A percentile compares a stretch with the other conserved stretches of the same genome.
Conservation (phyloP, 2,329 filamentous ascomycete genomes). For the Paradendryphiella salina region DNA sequence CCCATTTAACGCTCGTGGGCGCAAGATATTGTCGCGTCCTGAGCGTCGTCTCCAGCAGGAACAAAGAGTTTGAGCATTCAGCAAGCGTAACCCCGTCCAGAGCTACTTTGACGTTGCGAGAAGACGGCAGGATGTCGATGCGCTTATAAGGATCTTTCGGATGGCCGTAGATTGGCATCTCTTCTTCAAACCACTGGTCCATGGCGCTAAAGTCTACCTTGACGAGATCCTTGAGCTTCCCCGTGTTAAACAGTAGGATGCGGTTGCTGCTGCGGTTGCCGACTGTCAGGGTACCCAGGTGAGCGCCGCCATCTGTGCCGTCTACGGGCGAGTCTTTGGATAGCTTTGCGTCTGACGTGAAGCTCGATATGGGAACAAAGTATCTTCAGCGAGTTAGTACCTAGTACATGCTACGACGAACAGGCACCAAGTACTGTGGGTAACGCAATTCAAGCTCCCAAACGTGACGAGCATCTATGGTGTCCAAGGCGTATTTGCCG, state of each 20-base stretch:
- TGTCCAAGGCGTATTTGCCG: conserved; percentile 42
- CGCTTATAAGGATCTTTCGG: conserved; percentile 70
- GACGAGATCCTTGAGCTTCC: conserved; percentile 29
- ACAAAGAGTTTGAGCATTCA: conserved; percentile 50
- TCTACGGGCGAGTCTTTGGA: conserved; percentile 16
- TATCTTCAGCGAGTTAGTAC: conserved; percentile 22
- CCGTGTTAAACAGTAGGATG: conserved; percentile 35
- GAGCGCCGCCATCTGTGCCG: conserved; percentile 24
- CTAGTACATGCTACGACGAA: not conserved
- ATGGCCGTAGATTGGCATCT: conserved; percentile 62
- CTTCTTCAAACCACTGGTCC: conserved; percentile 62
- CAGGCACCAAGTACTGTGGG: conserved; percentile 31
- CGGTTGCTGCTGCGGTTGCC: conserved; percentile 25
- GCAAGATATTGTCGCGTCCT: conserved; percentile 64
- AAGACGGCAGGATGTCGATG: conserved; percentile 62
- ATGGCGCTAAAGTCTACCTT: conserved; percentile 39
- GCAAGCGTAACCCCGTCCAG: conserved; percentile 54
- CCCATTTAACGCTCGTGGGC: conserved; percentile 54
- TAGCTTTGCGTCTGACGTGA: conserved; percentile 27
- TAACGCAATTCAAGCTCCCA: conserved; percentile 45
- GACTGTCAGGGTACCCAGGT: conserved; percentile 28
- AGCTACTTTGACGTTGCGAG: conserved; percentile 57
- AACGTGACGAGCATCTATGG: conserved; percentile 39
- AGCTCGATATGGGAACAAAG: conserved; percentile 33
- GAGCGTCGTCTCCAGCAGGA: conserved; percentile 64